Conservation (phyloP, 129 eudicot species). For the Rutidosis leptorrhynchoides region DNA sequence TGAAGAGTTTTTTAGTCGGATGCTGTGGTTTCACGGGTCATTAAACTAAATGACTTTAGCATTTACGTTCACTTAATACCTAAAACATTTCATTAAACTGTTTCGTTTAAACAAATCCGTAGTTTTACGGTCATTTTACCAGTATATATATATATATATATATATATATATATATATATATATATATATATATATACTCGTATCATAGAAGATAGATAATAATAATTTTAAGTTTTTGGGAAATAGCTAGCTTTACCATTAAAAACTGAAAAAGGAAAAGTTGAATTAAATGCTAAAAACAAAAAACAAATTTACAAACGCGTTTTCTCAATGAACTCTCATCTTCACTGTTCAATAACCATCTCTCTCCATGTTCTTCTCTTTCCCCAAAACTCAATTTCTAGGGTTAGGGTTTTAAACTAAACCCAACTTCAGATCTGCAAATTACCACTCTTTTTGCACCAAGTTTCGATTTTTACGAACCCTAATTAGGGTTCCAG, state of each 20-base stretch:
- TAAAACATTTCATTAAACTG: too few relatives aligned
- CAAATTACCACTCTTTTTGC: neutral
- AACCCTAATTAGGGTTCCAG: conserved; percentile 50
- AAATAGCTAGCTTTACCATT: neutral
- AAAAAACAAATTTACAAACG: conserved; percentile 38
- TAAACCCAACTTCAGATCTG: conserved; percentile 30
- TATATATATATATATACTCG: too few relatives aligned
- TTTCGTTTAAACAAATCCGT: too few relatives aligned
- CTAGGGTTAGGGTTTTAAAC: conserved; percentile 58
- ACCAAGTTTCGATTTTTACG: conserved; percentile 22
- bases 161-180: too few relatives aligned
- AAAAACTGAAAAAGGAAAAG: neutral
- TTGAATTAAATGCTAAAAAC: neutral
- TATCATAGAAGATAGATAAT: too few relatives aligned
- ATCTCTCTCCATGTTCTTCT: conserved; percentile 34
- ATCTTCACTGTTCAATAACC: conserved; percentile 32
- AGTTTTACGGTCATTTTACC: too few relatives aligned
- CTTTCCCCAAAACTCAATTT: conserved; percentile 31
- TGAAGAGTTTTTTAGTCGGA: too few relatives aligned
- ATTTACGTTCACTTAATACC: too few relatives aligned
- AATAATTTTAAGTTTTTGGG: neutral
- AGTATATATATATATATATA: too few relatives aligned
- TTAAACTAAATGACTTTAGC: too few relatives aligned
- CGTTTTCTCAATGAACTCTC: conserved; percentile 49
- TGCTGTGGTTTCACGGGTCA: too few relatives aligned